These are phyloP conservation scores for Scheffersomyces parashehatae DNA, from an alignment of 1,139 yeast genomes.

Conservation along the genomic window DNA sequence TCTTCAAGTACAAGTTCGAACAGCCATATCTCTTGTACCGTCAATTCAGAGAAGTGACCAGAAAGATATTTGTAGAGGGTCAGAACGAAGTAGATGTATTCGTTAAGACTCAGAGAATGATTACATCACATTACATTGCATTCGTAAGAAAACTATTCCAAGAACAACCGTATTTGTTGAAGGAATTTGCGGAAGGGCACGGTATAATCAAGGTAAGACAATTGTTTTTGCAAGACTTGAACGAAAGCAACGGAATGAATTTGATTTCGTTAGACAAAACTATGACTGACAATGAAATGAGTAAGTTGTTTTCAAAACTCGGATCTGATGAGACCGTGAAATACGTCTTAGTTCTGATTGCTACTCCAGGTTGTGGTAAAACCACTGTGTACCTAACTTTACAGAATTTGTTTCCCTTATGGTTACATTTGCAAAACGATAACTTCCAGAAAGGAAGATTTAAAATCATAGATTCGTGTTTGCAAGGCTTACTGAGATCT, in stretches of 20 bases:
- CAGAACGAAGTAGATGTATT: slow-evolving; percentile 44
- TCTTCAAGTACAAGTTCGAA: slow-evolving; percentile 92
- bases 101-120: slow-evolving; percentile 44
- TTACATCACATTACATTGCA: slow-evolving; percentile 62
- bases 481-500: slow-evolving; percentile 26
- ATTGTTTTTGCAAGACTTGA: slow-evolving; percentile 50
- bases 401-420: slow-evolving; percentile 51
- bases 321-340: slow-evolving; percentile 21
- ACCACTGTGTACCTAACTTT: slow-evolving; percentile 77
- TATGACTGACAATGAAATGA: slow-evolving; percentile 8
- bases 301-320: background rate
- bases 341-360: slow-evolving; percentile 75
- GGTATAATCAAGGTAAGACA: slow-evolving; percentile 77
- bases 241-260: slow-evolving; percentile 34
- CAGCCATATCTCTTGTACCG: slow-evolving; percentile 93
- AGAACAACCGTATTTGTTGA: slow-evolving; percentile 42
- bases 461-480: slow-evolving; percentile 53
- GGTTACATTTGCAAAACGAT: slow-evolving; percentile 89
- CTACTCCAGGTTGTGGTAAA: slow-evolving; percentile 95
- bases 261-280: slow-evolving; percentile 19
- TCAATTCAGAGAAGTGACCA: slow-evolving; percentile 86
- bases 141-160: slow-evolving; percentile 61
- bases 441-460: slow-evolving; percentile 55
- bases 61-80: slow-evolving; percentile 46
- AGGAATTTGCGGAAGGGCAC: slow-evolving; percentile 53